These are phyloP conservation scores for Paralagenidium karlingii DNA, from an alignment of 352 stramenopile genomes.

Conservation along the genomic window DNA sequence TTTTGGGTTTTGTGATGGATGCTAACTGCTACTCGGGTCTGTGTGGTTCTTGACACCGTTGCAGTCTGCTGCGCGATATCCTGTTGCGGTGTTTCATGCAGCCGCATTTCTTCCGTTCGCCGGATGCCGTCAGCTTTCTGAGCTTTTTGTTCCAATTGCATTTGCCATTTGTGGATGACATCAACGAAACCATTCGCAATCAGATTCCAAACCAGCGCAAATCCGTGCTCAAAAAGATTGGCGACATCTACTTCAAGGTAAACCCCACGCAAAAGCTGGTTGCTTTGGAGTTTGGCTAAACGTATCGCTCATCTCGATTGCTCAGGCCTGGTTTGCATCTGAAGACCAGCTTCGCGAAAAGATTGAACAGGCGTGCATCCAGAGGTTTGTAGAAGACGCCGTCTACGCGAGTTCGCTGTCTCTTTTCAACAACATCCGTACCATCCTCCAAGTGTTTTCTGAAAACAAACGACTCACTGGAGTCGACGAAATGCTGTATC, in stretches of 20 bases:
- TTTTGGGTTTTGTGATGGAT: neutral
- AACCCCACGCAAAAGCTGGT: neutral
- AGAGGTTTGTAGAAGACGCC: slow-evolving; percentile 59
- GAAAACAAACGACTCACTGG: slow-evolving; percentile 72
- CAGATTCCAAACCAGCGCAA: slow-evolving; percentile 75
- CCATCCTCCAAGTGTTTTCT: slow-evolving; percentile 74
- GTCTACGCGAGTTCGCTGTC: slow-evolving; percentile 56
- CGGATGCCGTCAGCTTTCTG: slow-evolving; percentile 71
- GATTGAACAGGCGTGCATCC: slow-evolving; percentile 79
- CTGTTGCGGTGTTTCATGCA: slow-evolving; percentile 82
- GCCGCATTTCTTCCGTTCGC: slow-evolving; percentile 70
- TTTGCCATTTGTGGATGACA: slow-evolving; percentile 67
- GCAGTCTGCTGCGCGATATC: slow-evolving; percentile 57
- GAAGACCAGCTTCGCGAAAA: slow-evolving; percentile 33
- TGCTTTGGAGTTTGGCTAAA: neutral
- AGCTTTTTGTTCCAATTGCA: slow-evolving; percentile 82
- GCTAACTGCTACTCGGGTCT: too few relatives aligned
- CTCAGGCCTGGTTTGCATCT: slow-evolving; percentile 47
- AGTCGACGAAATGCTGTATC: slow-evolving; percentile 78
- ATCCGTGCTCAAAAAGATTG: slow-evolving; percentile 71
- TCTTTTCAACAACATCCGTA: slow-evolving; percentile 48
- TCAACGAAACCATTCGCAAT: slow-evolving; percentile 82
- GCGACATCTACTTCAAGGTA: slow-evolving; percentile 75
- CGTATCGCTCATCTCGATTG: slow-evolving; percentile 1
- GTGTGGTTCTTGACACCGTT: neutral